Evolutionary conservation across 768 basidiomycete species (phyloP), one percentile per base, ranked within the genome.

Genomic region (Dictyophora rubrovolvata): DNA sequence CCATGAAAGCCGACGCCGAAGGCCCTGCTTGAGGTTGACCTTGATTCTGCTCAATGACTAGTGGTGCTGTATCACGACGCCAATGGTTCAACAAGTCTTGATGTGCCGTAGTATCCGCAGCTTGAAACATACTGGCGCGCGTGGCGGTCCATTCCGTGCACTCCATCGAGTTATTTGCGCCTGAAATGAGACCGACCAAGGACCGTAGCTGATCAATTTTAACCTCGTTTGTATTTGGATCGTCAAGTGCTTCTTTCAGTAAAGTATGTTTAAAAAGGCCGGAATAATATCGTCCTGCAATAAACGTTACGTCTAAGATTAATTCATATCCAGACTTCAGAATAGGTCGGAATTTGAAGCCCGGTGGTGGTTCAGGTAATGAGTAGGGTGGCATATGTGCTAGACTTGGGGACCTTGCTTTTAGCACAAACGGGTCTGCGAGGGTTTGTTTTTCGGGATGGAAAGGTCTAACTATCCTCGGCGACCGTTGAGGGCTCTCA

Each of bases 231-330:
- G 34, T n/a, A 36, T 52, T 53, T 11, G 42, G 49, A 47, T 52
- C 57, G 10, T 48, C 57, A 14, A 59, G 35, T 34, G 57, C 23
- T 17, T 59, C 46, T 12, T 69, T 69, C 18, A 90, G 70, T 36
- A 84, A 72, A 1, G 86, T 86, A 65, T 89, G 87, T 20, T 73
- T 66, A 21, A 90, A 75, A 36, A 93, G 74, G 6, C 76, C 72
- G 5, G 89, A 86, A 67, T 93, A 93, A 68, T 93, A 93, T 57
- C 91, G 77, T 34, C 91, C 91, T 34, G 82, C 82, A 61, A 93
- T 76, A 51, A 89, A 73, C 36, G 82, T 79, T 47, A 91, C 74
- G 2, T 82, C 82, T n/a, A 89, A 62, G 18, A 86, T 78, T 16
- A 78, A 78, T 69, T 91, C 87, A 60, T 79, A 68, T 0, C 79